Evolutionary conservation across 2,329 filamentous ascomycete species (phyloP).

Genomic region (Alternaria conjuncta): DNA sequence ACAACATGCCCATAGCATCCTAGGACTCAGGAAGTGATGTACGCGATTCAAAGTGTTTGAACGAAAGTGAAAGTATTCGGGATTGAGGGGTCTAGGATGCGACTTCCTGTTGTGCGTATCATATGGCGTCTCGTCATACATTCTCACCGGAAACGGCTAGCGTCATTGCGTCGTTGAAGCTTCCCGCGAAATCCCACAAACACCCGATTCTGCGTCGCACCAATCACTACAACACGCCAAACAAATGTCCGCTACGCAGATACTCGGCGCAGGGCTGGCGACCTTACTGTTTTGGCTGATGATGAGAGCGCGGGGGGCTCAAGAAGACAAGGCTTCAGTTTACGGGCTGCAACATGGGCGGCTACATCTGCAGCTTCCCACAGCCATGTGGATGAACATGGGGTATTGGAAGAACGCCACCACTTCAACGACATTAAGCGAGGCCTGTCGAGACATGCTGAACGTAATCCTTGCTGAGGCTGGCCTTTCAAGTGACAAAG

Average conservation of each 20-base stretch:
- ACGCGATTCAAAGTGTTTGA: background rate
- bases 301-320: background rate
- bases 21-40: background rate
- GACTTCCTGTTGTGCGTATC: background rate
- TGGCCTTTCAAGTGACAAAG: slow-evolving; percentile 39
- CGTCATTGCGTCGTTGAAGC: background rate
- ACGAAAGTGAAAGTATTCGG: background rate
- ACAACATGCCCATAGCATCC: background rate
- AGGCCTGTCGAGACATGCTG: slow-evolving; percentile 60
- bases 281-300: background rate
- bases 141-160: background rate
- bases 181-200: background rate
- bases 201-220: background rate
- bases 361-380: slow-evolving; percentile 58
- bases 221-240: background rate
- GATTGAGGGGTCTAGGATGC: background rate
- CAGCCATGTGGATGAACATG: slow-evolving; percentile 69
- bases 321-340: slow-evolving; percentile 6
- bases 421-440: slow-evolving; percentile 35
- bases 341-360: slow-evolving; percentile 65
- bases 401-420: slow-evolving; percentile 61
- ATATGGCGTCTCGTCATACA: background rate
- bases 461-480: slow-evolving; percentile 55
- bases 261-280: background rate
- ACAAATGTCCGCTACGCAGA: background rate